phyloP scores from a whole-genome alignment of 2,329 filamentous ascomycete species.

The Venturia pyrina region DNA sequence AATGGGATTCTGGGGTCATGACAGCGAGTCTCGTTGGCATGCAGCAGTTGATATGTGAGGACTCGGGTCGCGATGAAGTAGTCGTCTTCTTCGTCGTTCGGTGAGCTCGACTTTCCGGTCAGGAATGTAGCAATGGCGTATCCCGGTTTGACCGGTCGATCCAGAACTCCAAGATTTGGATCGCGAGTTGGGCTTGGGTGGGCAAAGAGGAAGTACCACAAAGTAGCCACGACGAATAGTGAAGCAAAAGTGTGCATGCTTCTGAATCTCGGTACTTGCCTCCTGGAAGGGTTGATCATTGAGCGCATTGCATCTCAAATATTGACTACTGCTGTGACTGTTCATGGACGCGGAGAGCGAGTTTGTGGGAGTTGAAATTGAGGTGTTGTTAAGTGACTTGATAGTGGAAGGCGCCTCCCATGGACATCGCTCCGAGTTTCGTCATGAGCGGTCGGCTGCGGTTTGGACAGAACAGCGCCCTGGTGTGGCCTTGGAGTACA shows the following conservation, averaged over 20 bases:
- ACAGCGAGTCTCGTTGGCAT: conserved; percentile 3
- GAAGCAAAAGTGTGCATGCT: not conserved
- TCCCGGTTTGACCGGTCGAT: not conserved
- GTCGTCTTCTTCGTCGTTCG: not conserved
- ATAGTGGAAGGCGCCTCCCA: not conserved
- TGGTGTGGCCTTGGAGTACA: not conserved
- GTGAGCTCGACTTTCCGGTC: not conserved
- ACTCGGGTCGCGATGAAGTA: conserved; percentile 13
- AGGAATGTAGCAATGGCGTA: conserved; percentile 2
- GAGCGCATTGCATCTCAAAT: not conserved
- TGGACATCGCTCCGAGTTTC: not conserved
- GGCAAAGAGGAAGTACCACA: not conserved
- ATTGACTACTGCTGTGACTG: not conserved
- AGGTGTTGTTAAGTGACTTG: not conserved
- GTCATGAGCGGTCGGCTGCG: not conserved
- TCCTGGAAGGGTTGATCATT: not conserved
- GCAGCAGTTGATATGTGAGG: conserved; percentile 12
- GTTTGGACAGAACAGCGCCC: not conserved
- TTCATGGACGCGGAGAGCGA: no score
- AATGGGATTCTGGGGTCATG: conserved; percentile 9
- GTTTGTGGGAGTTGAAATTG: no score
- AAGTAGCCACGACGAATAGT: not conserved
- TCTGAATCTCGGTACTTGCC: not conserved
- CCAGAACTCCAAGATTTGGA: not conserved
- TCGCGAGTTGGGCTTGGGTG: not conserved